Percentiles rank a stretch among this genome's conserved stretches.
Conservation (phyloP, 2,329 filamentous ascomycete species). For the Pseudogymnoascus sp. region DNA sequence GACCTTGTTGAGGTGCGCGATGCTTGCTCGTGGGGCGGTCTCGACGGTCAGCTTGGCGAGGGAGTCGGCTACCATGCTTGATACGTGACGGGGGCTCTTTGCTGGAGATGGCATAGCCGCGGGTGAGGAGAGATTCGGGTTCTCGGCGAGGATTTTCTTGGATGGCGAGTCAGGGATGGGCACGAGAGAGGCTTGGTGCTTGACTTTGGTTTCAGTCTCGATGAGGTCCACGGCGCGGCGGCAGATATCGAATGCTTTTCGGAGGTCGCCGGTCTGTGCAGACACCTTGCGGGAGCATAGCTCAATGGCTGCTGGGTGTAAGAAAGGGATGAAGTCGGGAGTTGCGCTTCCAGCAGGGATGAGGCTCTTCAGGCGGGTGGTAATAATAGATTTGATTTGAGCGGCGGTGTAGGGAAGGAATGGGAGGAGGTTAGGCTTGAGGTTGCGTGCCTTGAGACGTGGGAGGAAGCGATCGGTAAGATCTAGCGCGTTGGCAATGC, state of each 20-base stretch:
- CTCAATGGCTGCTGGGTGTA: conserved; percentile 89
- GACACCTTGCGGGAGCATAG: conserved; percentile 93
- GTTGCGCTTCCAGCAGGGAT: conserved; percentile 49
- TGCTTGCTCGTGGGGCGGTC: conserved; percentile 80
- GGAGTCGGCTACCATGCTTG: conserved; percentile 23
- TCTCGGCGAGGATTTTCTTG: conserved; percentile 73
- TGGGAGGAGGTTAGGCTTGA: conserved; percentile 82
- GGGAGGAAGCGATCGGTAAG: conserved; percentile 92
- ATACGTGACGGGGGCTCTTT: conserved; percentile 30
- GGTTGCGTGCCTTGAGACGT: conserved; percentile 81
- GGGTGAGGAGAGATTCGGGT: conserved; percentile 63
- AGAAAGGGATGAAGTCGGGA: conserved; percentile 67
- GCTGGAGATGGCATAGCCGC: conserved; percentile 30
- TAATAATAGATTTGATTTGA: conserved; percentile 85
- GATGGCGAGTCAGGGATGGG: conserved; percentile 57
- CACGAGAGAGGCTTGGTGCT: conserved; percentile 56
- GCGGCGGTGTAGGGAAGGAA: conserved; percentile 86
- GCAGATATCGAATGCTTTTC: conserved; percentile 93
- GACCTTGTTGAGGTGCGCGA: conserved; percentile 85
- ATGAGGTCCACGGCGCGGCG: conserved; percentile 82
- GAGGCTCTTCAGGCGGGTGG: conserved; percentile 69
- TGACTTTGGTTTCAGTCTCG: conserved; percentile 73
- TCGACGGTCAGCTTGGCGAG: conserved; percentile 58
- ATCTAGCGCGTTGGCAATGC: conserved; percentile 93
- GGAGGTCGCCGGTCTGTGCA: conserved; percentile 85